Percentiles rank a stretch among this genome's conserved stretches.
Conservation (phyloP, 1,284 basidiomycete genomes). For the Melanopsichium pennsylvanicum region DNA sequence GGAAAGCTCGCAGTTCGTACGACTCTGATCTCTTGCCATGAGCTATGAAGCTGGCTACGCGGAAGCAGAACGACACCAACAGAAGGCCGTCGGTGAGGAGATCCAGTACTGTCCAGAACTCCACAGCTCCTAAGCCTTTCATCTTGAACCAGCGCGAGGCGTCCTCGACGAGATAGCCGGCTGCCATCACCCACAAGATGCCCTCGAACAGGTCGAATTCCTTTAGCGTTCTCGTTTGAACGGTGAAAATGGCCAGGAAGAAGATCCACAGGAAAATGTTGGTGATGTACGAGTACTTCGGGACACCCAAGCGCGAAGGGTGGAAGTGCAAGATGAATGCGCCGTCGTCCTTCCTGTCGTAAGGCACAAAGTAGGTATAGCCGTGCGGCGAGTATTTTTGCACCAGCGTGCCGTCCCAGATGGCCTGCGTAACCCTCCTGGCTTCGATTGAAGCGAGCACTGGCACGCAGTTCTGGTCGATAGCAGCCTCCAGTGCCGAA, state of each 20-base stretch:
- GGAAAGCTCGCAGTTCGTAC: constrained; percentile 54
- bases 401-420: constrained; percentile 53
- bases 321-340: constrained; percentile 51
- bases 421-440: constrained; percentile 39
- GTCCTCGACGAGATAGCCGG: constrained; percentile 56
- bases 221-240: constrained; percentile 46
- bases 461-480: constrained; percentile 49
- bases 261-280: constrained; percentile 52
- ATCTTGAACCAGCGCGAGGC: constrained; percentile 55
- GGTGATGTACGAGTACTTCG: constrained; percentile 50
- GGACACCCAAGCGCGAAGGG: constrained; percentile 50
- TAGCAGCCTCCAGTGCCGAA: constrained; percentile 53
- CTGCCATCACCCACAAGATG: constrained; percentile 52
- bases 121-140: constrained; percentile 49
- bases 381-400: constrained; percentile 41
- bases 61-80: constrained; percentile 43
- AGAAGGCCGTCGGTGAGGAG: constrained; percentile 50
- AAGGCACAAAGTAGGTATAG: constrained; percentile 49
- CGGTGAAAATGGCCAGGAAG: constrained; percentile 53
- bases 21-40: constrained; percentile 26
- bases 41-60: constrained; percentile 45
- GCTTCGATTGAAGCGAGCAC: constrained; percentile 49
- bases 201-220: constrained; percentile 46
- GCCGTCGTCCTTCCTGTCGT: constrained; percentile 39
- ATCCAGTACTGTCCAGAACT: constrained; percentile 57